Evolutionary conservation across 2,329 filamentous ascomycete genomes (phyloP).

Genomic region (Aspergillus neoniger): DNA sequence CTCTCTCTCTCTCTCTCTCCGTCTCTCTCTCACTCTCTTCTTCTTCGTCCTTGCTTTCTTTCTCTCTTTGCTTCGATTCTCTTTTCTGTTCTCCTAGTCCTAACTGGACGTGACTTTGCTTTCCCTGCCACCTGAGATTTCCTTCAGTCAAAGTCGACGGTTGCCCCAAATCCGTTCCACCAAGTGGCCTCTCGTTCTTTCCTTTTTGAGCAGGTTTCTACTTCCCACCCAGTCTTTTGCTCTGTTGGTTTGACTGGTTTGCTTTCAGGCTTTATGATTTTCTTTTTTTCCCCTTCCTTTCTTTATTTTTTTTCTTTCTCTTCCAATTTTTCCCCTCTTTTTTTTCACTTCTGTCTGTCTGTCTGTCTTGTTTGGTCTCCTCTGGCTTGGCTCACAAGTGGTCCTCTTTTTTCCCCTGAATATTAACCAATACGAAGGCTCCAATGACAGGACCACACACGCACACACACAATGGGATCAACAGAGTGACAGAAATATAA

Average conservation of each 20-base stretch:
- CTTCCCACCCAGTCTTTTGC: background rate
- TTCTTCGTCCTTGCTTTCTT: slow-evolving; percentile 4
- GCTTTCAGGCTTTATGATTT: slow-evolving; percentile 2
- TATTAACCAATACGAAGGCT: slow-evolving; percentile 10
- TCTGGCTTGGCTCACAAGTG: background rate
- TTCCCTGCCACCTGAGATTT: too few relatives aligned
- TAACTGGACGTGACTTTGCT: too few relatives aligned
- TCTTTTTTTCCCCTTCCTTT: background rate
- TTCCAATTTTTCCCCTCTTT: too few relatives aligned
- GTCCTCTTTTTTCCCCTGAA: background rate
- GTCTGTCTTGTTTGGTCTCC: background rate
- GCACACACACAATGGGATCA: slow-evolving; percentile 5
- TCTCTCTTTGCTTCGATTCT: slow-evolving; percentile 1
- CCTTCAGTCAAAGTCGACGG: background rate
- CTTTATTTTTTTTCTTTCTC: too few relatives aligned
- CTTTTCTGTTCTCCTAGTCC: too few relatives aligned
- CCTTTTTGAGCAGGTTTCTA: background rate
- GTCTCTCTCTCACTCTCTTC: background rate
- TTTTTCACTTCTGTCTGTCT: background rate
- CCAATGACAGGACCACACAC: slow-evolving; percentile 10
- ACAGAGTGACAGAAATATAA: slow-evolving; percentile 8
- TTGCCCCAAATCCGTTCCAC: background rate
- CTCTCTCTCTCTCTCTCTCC: background rate
- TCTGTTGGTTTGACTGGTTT: background rate
- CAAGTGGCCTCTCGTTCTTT: background rate